Percentiles rank a stretch among this genome's conserved stretches.
Evolutionary conservation across 805 yeast species (phyloP).

Genomic region (Starmerella tilneyi): DNA sequence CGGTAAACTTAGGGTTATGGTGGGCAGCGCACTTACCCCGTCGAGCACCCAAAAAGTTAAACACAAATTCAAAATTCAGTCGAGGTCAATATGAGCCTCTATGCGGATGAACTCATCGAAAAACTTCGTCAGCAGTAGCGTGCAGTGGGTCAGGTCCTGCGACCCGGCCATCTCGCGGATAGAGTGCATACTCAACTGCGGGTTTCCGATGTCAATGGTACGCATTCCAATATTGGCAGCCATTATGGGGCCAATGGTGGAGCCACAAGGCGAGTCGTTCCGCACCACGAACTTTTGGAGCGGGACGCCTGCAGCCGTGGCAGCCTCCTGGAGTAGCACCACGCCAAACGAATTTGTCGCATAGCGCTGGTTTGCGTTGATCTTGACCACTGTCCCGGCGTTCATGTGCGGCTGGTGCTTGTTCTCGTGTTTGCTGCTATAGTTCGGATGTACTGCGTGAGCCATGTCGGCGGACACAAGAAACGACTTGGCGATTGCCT

Average conservation of each 20-base stretch:
- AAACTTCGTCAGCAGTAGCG: constrained; percentile 51
- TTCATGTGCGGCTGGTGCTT: constrained; percentile 74
- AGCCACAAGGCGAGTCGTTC: constrained; percentile 90
- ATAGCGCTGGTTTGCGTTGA: constrained; percentile 91
- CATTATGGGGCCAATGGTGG: constrained; percentile 90
- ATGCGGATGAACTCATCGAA: constrained; percentile 31
- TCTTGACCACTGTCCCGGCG: constrained; percentile 82
- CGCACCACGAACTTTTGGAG: constrained; percentile 86
- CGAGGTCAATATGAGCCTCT: constrained; percentile 12
- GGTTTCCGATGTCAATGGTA: constrained; percentile 83
- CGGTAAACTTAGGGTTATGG: constrained; percentile 4
- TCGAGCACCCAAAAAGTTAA: background rate
- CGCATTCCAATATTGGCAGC: constrained; percentile 79
- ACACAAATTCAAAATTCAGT: background rate
- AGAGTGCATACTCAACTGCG: constrained; percentile 88
- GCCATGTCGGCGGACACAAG: constrained; percentile 92
- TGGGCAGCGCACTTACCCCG: background rate
- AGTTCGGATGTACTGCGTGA: constrained; percentile 94
- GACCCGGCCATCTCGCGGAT: constrained; percentile 86
- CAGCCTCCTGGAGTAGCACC: constrained; percentile 62
- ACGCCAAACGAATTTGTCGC: constrained; percentile 89
- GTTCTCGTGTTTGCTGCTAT: constrained; percentile 61
- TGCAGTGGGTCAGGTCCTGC: constrained; percentile 55
- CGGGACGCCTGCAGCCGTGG: constrained; percentile 60
- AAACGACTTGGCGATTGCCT: constrained; percentile 51